phyloP scores from a whole-genome alignment of 345 rosid species.

The Camelina laxa region DNA sequence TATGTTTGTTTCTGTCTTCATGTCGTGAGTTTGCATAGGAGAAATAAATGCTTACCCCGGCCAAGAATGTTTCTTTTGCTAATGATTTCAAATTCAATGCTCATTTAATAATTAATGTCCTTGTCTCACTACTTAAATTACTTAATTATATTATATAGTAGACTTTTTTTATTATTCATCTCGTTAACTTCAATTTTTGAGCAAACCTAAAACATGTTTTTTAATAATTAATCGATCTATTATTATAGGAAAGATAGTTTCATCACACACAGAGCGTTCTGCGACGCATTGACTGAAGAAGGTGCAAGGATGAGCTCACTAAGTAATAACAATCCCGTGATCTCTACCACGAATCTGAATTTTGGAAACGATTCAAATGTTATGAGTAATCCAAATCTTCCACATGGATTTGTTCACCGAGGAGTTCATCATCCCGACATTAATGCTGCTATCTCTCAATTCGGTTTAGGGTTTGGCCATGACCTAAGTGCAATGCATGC shows the following conservation, averaged over 20 bases:
- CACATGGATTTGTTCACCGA: slow-evolving; percentile 55
- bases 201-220: slow-evolving; percentile 19
- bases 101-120: slow-evolving; percentile 27
- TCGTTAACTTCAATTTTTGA: background rate
- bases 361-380: slow-evolving; percentile 52
- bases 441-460: slow-evolving; percentile 52
- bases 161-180: background rate
- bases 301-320: slow-evolving; percentile 67
- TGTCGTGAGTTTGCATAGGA: slow-evolving; percentile 42
- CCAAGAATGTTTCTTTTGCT: slow-evolving; percentile 40
- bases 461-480: slow-evolving; percentile 53
- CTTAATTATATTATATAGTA: slow-evolving; percentile 5
- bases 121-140: slow-evolving; percentile 10
- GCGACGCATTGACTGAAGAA: slow-evolving; percentile 91
- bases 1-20: slow-evolving; percentile 38
- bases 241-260: slow-evolving; percentile 88
- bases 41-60: slow-evolving; percentile 52
- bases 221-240: background rate
- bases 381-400: slow-evolving; percentile 46
- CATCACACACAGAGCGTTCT: slow-evolving; percentile 94
- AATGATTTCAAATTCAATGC: slow-evolving; percentile 49
- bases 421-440: slow-evolving; percentile 56
- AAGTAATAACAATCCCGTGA: slow-evolving; percentile 25
- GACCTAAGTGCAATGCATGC: slow-evolving; percentile 52
- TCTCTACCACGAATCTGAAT: slow-evolving; percentile 56